Evolutionary conservation across 805 yeast species (phyloP), one percentile per base, ranked within the genome.

Genomic region (Cyberlindnera xylosilytica): DNA sequence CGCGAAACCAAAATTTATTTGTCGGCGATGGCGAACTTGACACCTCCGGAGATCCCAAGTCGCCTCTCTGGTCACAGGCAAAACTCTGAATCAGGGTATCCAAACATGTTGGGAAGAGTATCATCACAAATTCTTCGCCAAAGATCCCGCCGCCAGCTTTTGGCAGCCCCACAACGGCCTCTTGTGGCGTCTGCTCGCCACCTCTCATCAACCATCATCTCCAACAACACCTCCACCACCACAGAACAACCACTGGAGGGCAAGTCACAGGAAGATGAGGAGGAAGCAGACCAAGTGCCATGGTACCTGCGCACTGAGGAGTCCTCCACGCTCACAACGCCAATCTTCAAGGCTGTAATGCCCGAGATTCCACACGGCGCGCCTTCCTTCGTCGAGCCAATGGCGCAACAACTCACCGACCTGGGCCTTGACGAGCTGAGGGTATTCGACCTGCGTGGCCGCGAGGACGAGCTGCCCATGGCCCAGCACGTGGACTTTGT

Each of bases 381-480:
- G 0, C 96, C 96, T 0, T 55, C 51, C 0, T 58, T 76, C 1
- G 53, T 89, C 8, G 56, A 59, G 26, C 61, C 62, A 3, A 59
- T 83, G 9, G 55, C 80, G 10, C 54, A 67, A 6, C 68, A 73
- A 40, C 57, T 85, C 43, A 74, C 77, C 4, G 60, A 68, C 6
- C 81, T 83, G 26, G 95, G 96, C 9, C 63, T 90, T 29, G 64
- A 65, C 4, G 80, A 87, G 43, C 56, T 90, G 24, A 60, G 66
- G 29, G 58, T 89, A 1, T 77, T 87, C 50, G 96, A 90, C 55
- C 63, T 84, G 45, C 67, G 82, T 27, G 60, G 63, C 6, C 60
- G 64, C 9, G 62, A 54, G 3, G 62, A 55, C 2, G 65, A 52
- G 47, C 55, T 66, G 15, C 69, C 67, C 19, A 67, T 72, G 8